A percentile compares a stretch with the other conserved stretches of the same genome.
Conservation (phyloP, 164 flowering plant species). For the Taxillus chinensis region DNA sequence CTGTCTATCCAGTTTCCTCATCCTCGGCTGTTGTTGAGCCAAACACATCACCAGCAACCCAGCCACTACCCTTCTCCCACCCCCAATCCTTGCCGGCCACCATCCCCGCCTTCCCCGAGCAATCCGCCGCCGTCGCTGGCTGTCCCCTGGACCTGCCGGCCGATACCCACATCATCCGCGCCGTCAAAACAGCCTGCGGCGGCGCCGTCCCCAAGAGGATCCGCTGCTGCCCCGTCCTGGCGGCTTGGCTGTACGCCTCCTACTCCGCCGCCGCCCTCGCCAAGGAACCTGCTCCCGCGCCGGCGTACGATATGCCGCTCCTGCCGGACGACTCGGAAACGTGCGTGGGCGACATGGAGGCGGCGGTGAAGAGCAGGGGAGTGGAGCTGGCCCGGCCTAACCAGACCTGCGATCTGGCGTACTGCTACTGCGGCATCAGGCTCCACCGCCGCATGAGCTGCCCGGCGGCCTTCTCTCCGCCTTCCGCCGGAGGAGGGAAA, state of each 20-base stretch:
- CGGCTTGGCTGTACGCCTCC: constrained; percentile 80
- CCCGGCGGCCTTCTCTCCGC: constrained; percentile 41
- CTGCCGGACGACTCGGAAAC: constrained; percentile 89
- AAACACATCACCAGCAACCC: constrained; percentile 14
- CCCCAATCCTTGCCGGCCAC: constrained; percentile 33
- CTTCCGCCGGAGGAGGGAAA: constrained; percentile 28
- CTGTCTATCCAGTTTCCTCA: background rate
- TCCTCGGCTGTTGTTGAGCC: constrained; percentile 8
- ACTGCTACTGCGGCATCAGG: constrained; percentile 80
- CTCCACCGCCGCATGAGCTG: constrained; percentile 63
- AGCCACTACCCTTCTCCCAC: constrained; percentile 9
- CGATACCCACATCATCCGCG: constrained; percentile 31
- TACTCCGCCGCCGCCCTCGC: constrained; percentile 59
- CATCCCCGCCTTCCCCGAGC: constrained; percentile 91
- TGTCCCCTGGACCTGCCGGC: constrained; percentile 69
- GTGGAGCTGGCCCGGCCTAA: constrained; percentile 43
- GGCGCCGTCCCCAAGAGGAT: constrained; percentile 11
- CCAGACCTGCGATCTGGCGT: constrained; percentile 71
- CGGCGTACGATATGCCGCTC: constrained; percentile 43
- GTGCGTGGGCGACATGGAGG: constrained; percentile 57
- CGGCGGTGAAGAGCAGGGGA: constrained; percentile 38
- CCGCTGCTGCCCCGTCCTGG: constrained; percentile 85
- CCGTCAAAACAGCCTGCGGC: constrained; percentile 44
- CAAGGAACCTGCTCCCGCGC: constrained; percentile 8
- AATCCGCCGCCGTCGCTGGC: constrained; percentile 36